Evolutionary conservation across 2,329 filamentous ascomycete species (phyloP).

Genomic region (Colletotrichum cuscutae): DNA sequence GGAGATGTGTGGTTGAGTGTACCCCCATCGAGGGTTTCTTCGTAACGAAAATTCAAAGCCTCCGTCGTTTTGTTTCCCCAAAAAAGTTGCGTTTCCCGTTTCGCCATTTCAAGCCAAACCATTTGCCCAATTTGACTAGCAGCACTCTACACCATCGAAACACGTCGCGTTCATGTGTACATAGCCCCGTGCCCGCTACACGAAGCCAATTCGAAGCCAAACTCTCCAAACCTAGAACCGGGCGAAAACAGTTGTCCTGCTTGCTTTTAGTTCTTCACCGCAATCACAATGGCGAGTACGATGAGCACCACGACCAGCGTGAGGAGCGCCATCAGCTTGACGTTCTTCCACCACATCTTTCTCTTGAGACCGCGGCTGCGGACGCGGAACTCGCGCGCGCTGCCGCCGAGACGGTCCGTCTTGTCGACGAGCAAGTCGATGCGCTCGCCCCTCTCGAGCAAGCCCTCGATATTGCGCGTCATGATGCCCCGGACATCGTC

Average conservation of each 20-base stretch:
- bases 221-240: not conserved
- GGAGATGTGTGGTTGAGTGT: not conserved
- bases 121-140: conserved; percentile 28
- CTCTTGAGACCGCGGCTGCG: conserved; percentile 87
- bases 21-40: conserved; percentile 1
- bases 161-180: not conserved
- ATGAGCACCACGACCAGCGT: conserved; percentile 73
- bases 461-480: conserved; percentile 93
- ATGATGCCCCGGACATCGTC: conserved; percentile 93
- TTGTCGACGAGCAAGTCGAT: conserved; percentile 96
- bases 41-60: conserved; percentile 9
- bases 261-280: conserved; percentile 55
- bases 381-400: conserved; percentile 89
- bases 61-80: conserved; percentile 30
- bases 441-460: conserved; percentile 89
- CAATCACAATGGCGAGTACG: conserved; percentile 64
- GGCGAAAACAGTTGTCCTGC: not conserved
- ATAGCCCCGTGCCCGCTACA: not conserved
- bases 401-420: conserved; percentile 90
- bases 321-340: conserved; percentile 89
- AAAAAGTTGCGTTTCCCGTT: conserved; percentile 25
- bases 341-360: conserved; percentile 99
- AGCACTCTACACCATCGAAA: conserved; percentile 23
- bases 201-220: not conserved
- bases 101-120: conserved; percentile 28